Conservation (phyloP, 2,329 filamentous ascomycete genomes). For the Colletotrichum navitas region DNA sequence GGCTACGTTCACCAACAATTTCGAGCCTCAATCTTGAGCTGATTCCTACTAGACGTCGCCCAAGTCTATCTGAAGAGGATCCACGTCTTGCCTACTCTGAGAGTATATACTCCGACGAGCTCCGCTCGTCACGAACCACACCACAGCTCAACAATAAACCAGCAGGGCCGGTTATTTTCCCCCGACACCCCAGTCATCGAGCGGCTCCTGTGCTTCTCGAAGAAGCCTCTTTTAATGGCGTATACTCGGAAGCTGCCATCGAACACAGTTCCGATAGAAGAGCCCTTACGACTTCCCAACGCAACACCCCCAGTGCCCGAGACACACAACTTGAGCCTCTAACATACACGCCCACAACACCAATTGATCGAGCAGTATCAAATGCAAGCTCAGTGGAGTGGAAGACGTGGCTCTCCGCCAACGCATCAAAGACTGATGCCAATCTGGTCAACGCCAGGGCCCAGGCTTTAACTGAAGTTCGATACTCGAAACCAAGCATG, state of each 20-base stretch:
- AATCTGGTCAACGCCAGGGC: not conserved
- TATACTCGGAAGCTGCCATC: not conserved
- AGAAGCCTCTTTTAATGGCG: not conserved
- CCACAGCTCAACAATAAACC: not conserved
- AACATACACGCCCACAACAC: constrained; percentile 45
- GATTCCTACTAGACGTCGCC: constrained; percentile 51
- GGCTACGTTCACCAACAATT: constrained; percentile 41
- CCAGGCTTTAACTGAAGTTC: constrained; percentile 23
- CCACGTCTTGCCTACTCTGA: constrained; percentile 57
- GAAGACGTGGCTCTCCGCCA: constrained; percentile 67
- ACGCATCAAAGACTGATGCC: constrained; percentile 56
- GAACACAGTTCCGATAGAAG: not conserved
- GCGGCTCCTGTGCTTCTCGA: no score
- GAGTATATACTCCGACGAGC: constrained; percentile 61
- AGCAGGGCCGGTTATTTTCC: not conserved
- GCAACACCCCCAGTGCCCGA: not conserved
- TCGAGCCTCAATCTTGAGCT: constrained; percentile 54
- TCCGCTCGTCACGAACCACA: not conserved
- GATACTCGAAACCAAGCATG: constrained; percentile 44
- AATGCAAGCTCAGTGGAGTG: constrained; percentile 64
- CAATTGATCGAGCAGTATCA: constrained; percentile 53
- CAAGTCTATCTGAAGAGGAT: constrained; percentile 57
- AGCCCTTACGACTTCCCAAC: not conserved
- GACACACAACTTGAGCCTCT: not conserved
- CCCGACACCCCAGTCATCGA: not conserved